Base-by-base conservation (phyloP, 257 asterid species). In the Capsicum pubescens region DNA sequence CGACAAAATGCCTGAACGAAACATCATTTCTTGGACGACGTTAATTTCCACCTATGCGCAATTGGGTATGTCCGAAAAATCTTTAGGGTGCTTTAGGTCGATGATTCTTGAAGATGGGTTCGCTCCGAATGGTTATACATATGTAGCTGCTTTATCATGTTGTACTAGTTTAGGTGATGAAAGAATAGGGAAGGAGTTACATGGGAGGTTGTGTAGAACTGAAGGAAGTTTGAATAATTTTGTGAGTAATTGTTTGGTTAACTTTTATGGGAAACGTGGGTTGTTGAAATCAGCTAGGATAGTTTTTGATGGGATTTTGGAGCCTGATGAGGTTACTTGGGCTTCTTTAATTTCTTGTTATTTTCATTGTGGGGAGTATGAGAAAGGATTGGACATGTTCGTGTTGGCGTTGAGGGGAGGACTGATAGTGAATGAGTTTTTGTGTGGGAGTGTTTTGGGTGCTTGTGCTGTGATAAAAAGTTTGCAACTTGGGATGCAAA, bases 191-290 rank as follows among this genome's bases (percentile, higher is more conserved):
- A 92, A 91, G 86, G 98, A 93, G 86, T 85, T 95, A 55, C 98
- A 95, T 71, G 95, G 91, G 59, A 92, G 91, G 78, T 89, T 92
- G 50, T 88, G 44, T 77, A 91, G 91, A 86, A 87, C 70, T 8
- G 91, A 84, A 59, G 92, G 87, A 59, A 44, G 68, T 39, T 78
- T 86, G 8, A 93, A 91, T 84, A 86, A 87, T 81, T 88, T 90
- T 64, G 95, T 92, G 55, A 84, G 80, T 81, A 92, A 91, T 61
- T 89, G 88, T 52, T 88, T 95, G 93, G 88, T 94, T 64, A 94
- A 93, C 83, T 91, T 95, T 64, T 95, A 95, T 71, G 94, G 98
- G 54, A 95, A 93, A 90, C 92, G 97, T 80, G 92, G 95, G 85
- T 84, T 82, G 85, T 81, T 92, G 89, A 90, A 80, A 66, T 86